These are phyloP conservation scores for Coelastrella sp. DNA, from an alignment of 139 green algal species.

Conservation along the genomic window DNA sequence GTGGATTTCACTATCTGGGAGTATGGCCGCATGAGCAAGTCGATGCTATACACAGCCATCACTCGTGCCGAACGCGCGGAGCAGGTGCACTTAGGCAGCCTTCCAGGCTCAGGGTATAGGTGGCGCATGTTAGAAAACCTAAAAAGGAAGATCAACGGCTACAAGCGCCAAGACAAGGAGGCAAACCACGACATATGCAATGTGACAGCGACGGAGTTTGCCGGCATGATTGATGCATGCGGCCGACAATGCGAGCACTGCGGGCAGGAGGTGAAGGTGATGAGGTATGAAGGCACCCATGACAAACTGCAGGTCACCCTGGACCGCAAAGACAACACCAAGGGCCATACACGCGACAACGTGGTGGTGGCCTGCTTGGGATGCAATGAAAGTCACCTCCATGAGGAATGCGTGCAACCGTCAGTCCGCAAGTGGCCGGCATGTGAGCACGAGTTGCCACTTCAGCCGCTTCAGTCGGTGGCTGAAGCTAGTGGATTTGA, in stretches of 20 bases:
- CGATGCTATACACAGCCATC: neutral
- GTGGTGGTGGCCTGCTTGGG: neutral
- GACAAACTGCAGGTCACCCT: neutral
- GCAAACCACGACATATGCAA: neutral
- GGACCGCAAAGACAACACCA: neutral
- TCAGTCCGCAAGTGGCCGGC: neutral
- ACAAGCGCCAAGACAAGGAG: neutral
- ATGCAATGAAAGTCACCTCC: neutral
- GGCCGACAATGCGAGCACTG: neutral
- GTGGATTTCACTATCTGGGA: neutral
- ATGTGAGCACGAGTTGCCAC: neutral
- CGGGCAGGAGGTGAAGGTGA: neutral
- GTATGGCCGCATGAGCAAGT: neutral
- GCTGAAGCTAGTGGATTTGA: neutral
- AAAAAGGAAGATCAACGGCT: neutral
- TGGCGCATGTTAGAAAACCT: neutral
- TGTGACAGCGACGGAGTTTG: neutral
- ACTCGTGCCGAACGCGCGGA: neutral
- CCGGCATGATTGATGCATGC: neutral
- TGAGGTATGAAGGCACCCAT: neutral
- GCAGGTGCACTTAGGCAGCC: neutral
- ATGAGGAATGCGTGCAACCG: neutral
- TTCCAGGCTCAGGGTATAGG: neutral
- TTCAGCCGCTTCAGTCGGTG: neutral
- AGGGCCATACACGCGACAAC: neutral